Evolutionary conservation across 176 grass and related monocot genomes (phyloP), one percentile per base, ranked within the genome.

Genomic region (Avena sativa): DNA sequence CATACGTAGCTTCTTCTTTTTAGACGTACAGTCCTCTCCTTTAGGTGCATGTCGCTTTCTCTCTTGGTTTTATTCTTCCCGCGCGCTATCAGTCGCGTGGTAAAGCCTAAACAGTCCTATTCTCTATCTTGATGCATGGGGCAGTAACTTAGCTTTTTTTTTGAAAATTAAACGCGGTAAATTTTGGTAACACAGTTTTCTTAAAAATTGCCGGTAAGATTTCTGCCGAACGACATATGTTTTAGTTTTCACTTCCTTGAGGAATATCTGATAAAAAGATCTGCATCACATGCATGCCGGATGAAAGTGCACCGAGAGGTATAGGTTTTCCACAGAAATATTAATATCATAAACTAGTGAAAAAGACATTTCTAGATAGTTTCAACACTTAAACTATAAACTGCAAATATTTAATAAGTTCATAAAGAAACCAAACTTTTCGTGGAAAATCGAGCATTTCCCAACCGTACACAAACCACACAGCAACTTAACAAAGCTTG

Each of bases 41-140:
- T 77, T 88, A 13, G 76, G 26, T 91, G 58, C 67, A 9, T 26
- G 68, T 87, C 85, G 76, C 85, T 91, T 87, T 87, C 89, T 4
- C 20, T 65, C 19, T 13, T 11, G 25, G 48, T 68, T 75, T 75
- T 67, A 26, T 78, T 19, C 34, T 83, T 4, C 53, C 62, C 23
- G 25, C 43, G 15, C 46, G 28, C 62, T 28, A n/a, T 79, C 66
- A 77, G 80, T 32, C 59, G 43, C 48, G 21, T 25, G 89, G 81
- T 64, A 67, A 25, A 64, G 68, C 57, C 32, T 62, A 13, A 64
- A 30, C 75, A 9, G 50, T 65, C 81, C 65, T 57, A 66, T 36
- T 83, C 85, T 13, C 50, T 44, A 16, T 23, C 85, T 59, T 64
- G 47, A 65, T 4, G 72, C 80, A 23, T 65, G 74, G 58, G 79